phyloP scores from a whole-genome alignment of 768 basidiomycete genomes.

The Boletus subparvulus region DNA sequence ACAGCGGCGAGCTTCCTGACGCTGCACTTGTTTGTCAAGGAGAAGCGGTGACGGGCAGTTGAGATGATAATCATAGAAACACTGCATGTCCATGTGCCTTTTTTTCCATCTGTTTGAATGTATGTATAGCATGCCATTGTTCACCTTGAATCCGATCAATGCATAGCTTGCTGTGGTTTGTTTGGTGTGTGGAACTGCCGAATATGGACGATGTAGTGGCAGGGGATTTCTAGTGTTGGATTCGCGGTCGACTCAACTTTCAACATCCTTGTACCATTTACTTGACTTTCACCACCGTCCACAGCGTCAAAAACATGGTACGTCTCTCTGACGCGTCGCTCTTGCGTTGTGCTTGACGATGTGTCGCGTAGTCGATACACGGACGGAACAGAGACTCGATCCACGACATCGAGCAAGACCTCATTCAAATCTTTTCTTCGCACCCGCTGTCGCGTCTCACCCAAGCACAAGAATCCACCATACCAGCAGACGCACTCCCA shows the following conservation, averaged over 20 bases:
- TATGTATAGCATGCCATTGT: not conserved
- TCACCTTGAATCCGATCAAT: not conserved
- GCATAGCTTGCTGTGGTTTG: slow-evolving; percentile 10
- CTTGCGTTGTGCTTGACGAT: slow-evolving; percentile 1
- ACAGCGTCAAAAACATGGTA: slow-evolving; percentile 25
- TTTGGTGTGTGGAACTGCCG: slow-evolving; percentile 24
- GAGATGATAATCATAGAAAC: slow-evolving; percentile 3
- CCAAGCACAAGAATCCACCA: slow-evolving; percentile 57
- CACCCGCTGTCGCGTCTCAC: slow-evolving; percentile 62
- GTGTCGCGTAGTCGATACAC: slow-evolving; percentile 29
- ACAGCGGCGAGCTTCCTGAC: slow-evolving; percentile 74
- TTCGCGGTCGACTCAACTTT: slow-evolving; percentile 5
- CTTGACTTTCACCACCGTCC: not conserved
- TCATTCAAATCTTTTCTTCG: slow-evolving; percentile 63
- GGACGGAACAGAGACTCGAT: slow-evolving; percentile 72
- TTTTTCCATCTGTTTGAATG: not conserved
- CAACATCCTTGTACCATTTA: slow-evolving; percentile 8
- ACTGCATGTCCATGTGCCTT: not conserved
- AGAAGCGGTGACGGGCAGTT: slow-evolving; percentile 41
- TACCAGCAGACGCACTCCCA: slow-evolving; percentile 69
- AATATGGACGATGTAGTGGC: not conserved
- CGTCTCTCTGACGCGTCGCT: slow-evolving; percentile 14
- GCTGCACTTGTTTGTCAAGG: slow-evolving; percentile 87
- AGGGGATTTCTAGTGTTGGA: not conserved
- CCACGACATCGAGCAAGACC: slow-evolving; percentile 66